Base-by-base conservation (phyloP, 768 basidiomycete genomes). In the Agaricus subrufescens region DNA sequence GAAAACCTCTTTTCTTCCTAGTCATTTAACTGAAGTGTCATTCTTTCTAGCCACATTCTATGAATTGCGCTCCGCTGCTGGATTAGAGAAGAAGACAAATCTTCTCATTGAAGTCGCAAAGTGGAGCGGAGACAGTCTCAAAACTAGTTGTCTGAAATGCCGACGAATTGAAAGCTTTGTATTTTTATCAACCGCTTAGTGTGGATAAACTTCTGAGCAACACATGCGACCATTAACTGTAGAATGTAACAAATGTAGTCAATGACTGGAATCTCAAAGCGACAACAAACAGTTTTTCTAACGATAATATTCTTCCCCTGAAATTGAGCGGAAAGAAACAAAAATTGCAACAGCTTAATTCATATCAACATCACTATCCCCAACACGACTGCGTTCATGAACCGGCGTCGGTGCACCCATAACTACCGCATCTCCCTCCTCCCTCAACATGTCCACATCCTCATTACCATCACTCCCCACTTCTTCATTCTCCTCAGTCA, bases 111-210 rank as follows among this genome's bases (percentile, higher is more conserved):
- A 91, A 58, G 89, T 90, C 0, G 85, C 89, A 12, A 87, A 87
- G 65, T 92, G 89, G 89, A 89, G 88, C 58, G 91, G 91, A 7
- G 91, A 94, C 67, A 91, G 91, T 0, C 67, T 93, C 62, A 84
- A 79, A 61, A 83, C 86, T 19, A 80, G 82, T 37, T 91, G 88
- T 65, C 71, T 93, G 63, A 93, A 71, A 82, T 92, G 82, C 86
- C 89, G 25, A 74, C 82, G 19, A 84, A 72, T 60, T 26, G 37
- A 34, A 19, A 25, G 11, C 11, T 23, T 8, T 19, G 19, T 19
- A 19, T 46, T 5, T 38, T 29, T 14, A 47, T 9, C 3, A 5
- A 3, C 26, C 5, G 1, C 7, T 10, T 12, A 6, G 11, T 34
- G 34, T 34, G 34, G 11, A 34, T 11, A 8, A 34, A 34, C 11